A percentile compares a stretch with the other conserved stretches of the same genome.
Conservation (phyloP, 2,329 filamentous ascomycete species). For the Sporothrix protearum region DNA sequence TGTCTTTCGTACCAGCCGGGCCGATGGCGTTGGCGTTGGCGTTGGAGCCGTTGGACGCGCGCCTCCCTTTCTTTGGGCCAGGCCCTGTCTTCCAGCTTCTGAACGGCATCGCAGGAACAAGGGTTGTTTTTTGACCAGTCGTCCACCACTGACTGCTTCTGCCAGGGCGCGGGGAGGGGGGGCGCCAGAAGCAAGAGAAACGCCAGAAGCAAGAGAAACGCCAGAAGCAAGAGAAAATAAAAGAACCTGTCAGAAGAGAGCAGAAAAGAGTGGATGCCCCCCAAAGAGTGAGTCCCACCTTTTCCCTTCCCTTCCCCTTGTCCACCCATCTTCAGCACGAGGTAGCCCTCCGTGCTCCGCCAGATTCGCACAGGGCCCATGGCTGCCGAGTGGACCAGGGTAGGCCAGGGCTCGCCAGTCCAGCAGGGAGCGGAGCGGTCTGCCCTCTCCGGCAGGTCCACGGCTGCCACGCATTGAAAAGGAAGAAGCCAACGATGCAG, state of each 20-base stretch:
- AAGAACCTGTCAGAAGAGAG: background rate
- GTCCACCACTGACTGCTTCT: background rate
- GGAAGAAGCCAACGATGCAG: background rate
- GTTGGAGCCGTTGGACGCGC: background rate
- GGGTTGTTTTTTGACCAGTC: background rate
- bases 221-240: background rate
- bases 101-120: conserved; percentile 9
- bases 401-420: background rate
- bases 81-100: background rate
- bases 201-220: background rate
- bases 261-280: background rate
- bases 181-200: background rate
- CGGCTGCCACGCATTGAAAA: background rate
- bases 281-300: background rate
- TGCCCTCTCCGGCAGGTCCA: background rate
- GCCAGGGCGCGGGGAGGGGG: background rate
- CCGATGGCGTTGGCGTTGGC: background rate
- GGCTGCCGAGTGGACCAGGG: background rate
- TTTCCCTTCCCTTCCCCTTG: background rate
- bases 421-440: conserved; percentile 8
- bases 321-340: conserved; percentile 5
- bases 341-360: conserved; percentile 16
- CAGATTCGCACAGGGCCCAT: conserved; percentile 2
- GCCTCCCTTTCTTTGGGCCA: background rate
- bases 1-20: background rate